Base-by-base conservation (phyloP, 177 flowering plant species). In the Telopea speciosissima region DNA sequence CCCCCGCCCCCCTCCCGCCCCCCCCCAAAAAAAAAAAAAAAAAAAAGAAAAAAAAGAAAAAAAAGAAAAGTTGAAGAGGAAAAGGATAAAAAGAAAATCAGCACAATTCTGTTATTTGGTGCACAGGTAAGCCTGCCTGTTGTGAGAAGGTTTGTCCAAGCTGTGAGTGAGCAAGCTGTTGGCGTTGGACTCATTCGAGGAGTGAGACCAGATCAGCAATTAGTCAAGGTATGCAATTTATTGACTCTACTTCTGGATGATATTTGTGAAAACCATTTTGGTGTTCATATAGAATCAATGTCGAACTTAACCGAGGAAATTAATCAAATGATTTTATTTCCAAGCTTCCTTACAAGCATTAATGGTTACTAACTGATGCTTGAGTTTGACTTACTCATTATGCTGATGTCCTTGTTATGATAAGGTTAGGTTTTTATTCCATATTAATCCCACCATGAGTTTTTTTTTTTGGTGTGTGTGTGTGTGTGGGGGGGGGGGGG, bases 101-200 rank as follows among this genome's bases (percentile, higher is more conserved):
- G 7, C 40, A 36, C 9, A 8, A 36, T 36, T 36, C 40, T 36
- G 40, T 36, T 36, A 62, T 73, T 70, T 0, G 33, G 52, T 65
- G 76, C 63, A 73, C 81, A 94, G 99, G 97, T 94, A 44, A 95
- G 99, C 71, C 88, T 95, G 77, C 99, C 97, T 66, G 99, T 95
- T 65, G 97, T 88, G 31, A 83, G 96, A 86, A 87, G 99, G 75
- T 95, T 95, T 85, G 88, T 92, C 24, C 96, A 95, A 80, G 78
- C 89, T 63, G 96, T 95, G 21, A 89, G 89, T 74, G 99, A 92
- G 31, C 88, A 87, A 74, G 99, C 97, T 66, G 93, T 92, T 83
- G 99, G 99, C 66, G 88, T 88, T 70, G 99, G 88, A 10, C 49
- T 92, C 77, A 89, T 85, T 69, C 85, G 90, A 45, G 99, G 99